Conservation (phyloP, 331 rosid species). For the Rosa hybrid region DNA sequence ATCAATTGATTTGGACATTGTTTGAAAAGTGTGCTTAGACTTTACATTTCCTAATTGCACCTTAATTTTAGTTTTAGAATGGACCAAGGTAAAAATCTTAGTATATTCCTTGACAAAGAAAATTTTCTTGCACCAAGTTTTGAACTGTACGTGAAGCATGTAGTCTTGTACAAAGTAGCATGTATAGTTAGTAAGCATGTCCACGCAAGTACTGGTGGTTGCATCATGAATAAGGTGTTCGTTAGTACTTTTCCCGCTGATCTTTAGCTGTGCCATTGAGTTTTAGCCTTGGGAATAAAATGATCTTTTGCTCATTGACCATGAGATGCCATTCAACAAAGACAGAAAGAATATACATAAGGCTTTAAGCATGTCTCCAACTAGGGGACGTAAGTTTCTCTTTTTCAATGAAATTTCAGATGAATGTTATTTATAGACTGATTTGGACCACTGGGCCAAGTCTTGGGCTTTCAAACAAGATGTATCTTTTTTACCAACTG, state of each 20-base stretch:
- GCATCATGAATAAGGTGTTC: neutral
- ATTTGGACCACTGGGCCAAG: neutral
- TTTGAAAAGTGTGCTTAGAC: neutral
- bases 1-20: neutral
- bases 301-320: neutral
- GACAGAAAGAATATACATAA: neutral
- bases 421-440: neutral
- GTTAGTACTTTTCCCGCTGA: neutral
- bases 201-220: neutral
- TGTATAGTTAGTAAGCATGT: neutral
- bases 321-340: neutral
- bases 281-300: neutral
- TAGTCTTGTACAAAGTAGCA: neutral
- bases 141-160: neutral
- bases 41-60: neutral
- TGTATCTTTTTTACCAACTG: too few relatives aligned
- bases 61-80: neutral
- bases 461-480: too few relatives aligned
- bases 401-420: neutral
- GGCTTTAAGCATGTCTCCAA: neutral
- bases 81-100: neutral
- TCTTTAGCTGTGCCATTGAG: neutral
- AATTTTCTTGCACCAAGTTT: neutral
- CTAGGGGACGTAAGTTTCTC: neutral
- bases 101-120: neutral